Percentiles rank a stretch among this genome's conserved stretches.
Conservation (phyloP, 2,329 filamentous ascomycete species). For the Beauveria sp. region DNA sequence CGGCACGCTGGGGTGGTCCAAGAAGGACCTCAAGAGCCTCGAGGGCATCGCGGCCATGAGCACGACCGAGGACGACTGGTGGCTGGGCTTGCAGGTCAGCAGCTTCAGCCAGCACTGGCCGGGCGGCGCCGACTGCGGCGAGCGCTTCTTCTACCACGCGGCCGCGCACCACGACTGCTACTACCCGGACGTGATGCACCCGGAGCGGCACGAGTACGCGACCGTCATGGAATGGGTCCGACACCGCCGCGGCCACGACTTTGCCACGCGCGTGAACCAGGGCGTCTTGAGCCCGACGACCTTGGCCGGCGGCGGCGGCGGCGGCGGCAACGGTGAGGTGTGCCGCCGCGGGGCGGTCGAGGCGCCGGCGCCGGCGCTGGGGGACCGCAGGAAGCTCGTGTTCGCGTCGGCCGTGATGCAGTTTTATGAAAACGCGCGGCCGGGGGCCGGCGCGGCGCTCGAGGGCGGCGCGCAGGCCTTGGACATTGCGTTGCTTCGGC, state of each 20-base stretch:
- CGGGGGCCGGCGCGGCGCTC: neutral
- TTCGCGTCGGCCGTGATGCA: slow-evolving; percentile 1
- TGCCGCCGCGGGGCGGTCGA: neutral
- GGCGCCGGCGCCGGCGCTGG: neutral
- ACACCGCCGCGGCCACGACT: neutral
- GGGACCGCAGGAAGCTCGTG: neutral
- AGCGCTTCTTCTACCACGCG: slow-evolving; percentile 9
- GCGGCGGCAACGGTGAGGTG: neutral
- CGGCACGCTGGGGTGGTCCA: slow-evolving; percentile 1
- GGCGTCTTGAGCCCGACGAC: neutral
- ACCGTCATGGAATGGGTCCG: slow-evolving; percentile 1
- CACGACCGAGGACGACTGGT: slow-evolving; percentile 8
- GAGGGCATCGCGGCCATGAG: neutral
- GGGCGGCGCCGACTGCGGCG: neutral
- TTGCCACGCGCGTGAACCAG: slow-evolving; percentile 3
- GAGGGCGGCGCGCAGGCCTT: neutral
- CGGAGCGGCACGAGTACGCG: slow-evolving; percentile 6
- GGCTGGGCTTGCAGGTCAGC: slow-evolving; percentile 7
- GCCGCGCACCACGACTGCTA: slow-evolving; percentile 10
- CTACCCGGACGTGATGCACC: slow-evolving; percentile 7
- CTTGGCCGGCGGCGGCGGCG: neutral
- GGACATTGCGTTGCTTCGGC: slow-evolving; percentile 1
- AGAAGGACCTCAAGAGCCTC: neutral
- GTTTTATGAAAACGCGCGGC: slow-evolving; percentile 2
- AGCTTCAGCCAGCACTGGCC: slow-evolving; percentile 11